A percentile compares a stretch with the other conserved stretches of the same genome.
These are phyloP conservation scores for Hexamita inflata DNA, from an alignment of 208 protist species.

Conservation along the genomic window DNA sequence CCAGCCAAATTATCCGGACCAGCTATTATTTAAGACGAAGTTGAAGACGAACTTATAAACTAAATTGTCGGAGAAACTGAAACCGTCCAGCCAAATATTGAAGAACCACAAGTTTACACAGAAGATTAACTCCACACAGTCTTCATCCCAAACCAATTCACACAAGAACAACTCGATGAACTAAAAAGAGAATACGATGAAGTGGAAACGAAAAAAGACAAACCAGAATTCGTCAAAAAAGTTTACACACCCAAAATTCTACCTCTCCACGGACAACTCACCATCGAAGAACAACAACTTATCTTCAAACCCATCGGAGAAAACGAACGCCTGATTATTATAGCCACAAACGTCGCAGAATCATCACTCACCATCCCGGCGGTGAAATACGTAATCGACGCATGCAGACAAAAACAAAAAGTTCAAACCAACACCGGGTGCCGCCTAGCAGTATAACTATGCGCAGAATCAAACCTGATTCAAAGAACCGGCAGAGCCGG, in stretches of 20 bases:
- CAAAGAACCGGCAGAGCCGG: constrained; percentile 31
- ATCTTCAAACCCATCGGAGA: not conserved
- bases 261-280: constrained; percentile 1
- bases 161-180: not conserved
- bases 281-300: not conserved
- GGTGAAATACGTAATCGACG: constrained; percentile 77
- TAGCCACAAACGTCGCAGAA: constrained; percentile 99
- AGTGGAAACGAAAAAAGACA: not conserved
- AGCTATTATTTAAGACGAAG: too few relatives aligned
- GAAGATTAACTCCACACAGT: too few relatives aligned
- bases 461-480: constrained; percentile 2
- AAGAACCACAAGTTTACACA: too few relatives aligned
- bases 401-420: constrained; percentile 49
- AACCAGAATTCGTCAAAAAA: not conserved
- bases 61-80: too few relatives aligned
- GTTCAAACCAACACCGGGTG: not conserved
- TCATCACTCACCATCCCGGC: constrained; percentile 97
- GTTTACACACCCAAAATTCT: not conserved
- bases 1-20: too few relatives aligned
- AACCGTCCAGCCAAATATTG: too few relatives aligned
- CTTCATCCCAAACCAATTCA: too few relatives aligned
- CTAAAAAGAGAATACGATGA: not conserved
- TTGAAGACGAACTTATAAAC: too few relatives aligned
- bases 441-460: not conserved
- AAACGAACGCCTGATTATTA: constrained; percentile 61